Evolutionary conservation across 805 yeast species (phyloP), one percentile per base, ranked within the genome.

Genomic region (Nakazawaea laoshanensis): DNA sequence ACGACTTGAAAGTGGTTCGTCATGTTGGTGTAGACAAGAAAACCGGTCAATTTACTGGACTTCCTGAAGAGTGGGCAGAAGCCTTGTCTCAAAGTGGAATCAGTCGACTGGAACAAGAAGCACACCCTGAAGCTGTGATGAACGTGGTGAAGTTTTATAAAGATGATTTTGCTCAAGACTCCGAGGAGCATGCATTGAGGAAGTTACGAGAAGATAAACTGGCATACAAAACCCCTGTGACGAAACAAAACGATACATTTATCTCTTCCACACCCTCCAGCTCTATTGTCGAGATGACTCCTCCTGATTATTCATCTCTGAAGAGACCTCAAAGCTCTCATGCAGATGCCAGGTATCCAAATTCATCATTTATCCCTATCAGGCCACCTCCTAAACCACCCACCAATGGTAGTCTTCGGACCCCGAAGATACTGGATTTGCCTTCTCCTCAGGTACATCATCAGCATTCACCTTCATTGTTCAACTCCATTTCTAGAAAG

Each of bases 31-130:
- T 84, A 31, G 96, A 89, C 53, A 35, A 35, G 13, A 21, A 29
- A 15, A 35, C 37, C 5, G 37, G 37, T 5, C 3, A 18, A 11
- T 35, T 35, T 24, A 85, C 92, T 1, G 97, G 96, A 3, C 62
- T 92, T 27, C 98, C 98, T 0, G 78, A 74, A 19, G 94, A 86
- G 48, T 92, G 98, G 98, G 86, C 86, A 41, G 70, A 74, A 41
- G 63, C 88, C 22, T 65, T 92, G 33, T 69, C 79, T 9, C 83
- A 92, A 2, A 81, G 87, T 47, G 96, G 96, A 33, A 87, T 92
- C 38, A 75, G 95, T 5, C 76, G 72, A 42, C 81, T 74, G 42
- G 98, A 92, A 48, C 95, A 86, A 58, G 78, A 79, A 50, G 83
- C 80, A 40, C 85, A 92, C 55, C 96, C 96, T 2, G 88, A 85